Evolutionary conservation across 495 filamentous ascomycete genomes (phyloP).

Genomic region (Darksidea phi): DNA sequence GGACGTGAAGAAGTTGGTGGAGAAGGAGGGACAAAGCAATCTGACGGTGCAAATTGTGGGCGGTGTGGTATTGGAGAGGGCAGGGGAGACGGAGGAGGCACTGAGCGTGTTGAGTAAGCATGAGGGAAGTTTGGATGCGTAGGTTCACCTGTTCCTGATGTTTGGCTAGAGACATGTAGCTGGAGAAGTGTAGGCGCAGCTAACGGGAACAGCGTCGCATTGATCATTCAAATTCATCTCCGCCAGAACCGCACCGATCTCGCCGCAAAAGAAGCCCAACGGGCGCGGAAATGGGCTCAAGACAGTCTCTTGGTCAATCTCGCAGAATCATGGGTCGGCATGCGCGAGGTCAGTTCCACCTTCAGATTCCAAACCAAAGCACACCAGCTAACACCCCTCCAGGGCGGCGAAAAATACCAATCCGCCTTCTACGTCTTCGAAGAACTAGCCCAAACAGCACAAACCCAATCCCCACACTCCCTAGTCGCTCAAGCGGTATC

Average conservation of each 20-base stretch:
- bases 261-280: conserved; percentile 81
- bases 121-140: conserved; percentile 81
- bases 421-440: conserved; percentile 97
- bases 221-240: conserved; percentile 77
- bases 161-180: no score
- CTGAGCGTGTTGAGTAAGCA: conserved; percentile 74
- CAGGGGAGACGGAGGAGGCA: conserved; percentile 79
- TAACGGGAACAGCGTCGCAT: conserved; percentile 43
- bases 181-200: neutral
- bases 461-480: conserved; percentile 60
- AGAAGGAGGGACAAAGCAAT: conserved; percentile 63
- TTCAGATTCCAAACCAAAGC: neutral
- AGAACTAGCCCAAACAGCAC: conserved; percentile 84
- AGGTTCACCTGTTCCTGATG: conserved; percentile 42
- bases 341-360: conserved; percentile 71
- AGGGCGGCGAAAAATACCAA: conserved; percentile 94
- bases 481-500: conserved; percentile 86
- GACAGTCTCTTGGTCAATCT: conserved; percentile 91
- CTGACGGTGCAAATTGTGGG: conserved; percentile 74
- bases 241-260: conserved; percentile 87
- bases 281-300: conserved; percentile 93
- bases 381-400: conserved; percentile 1
- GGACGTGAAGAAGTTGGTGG: conserved; percentile 64
- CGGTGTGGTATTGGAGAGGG: conserved; percentile 73
- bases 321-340: conserved; percentile 90